Base-by-base conservation (phyloP, 2,329 filamentous ascomycete species). In the Aspergillus ochraceus region DNA sequence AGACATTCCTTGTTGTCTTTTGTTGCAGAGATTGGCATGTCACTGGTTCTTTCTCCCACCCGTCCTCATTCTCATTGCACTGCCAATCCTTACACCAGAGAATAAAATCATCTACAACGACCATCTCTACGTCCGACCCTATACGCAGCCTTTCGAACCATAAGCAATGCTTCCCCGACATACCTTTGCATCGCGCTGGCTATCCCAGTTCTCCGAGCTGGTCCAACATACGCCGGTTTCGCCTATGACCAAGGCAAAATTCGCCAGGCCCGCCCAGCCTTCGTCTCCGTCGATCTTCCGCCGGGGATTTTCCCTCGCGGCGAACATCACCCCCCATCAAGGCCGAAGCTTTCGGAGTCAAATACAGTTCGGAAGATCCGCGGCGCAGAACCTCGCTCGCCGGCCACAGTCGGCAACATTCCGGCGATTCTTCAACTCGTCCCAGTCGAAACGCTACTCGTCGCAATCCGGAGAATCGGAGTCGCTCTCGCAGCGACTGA, bases 401-500 rank as follows among this genome's bases (percentile, higher is more conserved):
- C 46, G 36, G 42, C 46, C n/a, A 49, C 49, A 58, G 19, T 47
- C 49, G 32, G 32, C 45, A 4, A 36, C 45, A 17, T 53, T 59
- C 53, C 56, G 54, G 10, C 68, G 68, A 30, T 68, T 70, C 47
- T 69, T 67, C 54, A 71, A 70, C 52, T 74, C 69, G 26, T 65
- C 64, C 58, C 66, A 59, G 54, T 55, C 66, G 24, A 54, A 66
- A 22, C 29, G 22, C 29, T 12, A 68, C 42, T 52, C 67, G 14
- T 51, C 68, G 32, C 52, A 63, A 12, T 29, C 62, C 2, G 62
- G 77, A 61, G 55, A 68, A 55, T 39, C 80, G 10, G 76, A 80
- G 12, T 85, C 87, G 8, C 75, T 95, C 47, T 88, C 88, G 2
- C 87, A 87, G 64, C 85, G 89, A 26, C 80, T 98, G 72, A 92